phyloP scores from a whole-genome alignment of 2,329 filamentous ascomycete species.

The Pseudogymnoascus sp. region DNA sequence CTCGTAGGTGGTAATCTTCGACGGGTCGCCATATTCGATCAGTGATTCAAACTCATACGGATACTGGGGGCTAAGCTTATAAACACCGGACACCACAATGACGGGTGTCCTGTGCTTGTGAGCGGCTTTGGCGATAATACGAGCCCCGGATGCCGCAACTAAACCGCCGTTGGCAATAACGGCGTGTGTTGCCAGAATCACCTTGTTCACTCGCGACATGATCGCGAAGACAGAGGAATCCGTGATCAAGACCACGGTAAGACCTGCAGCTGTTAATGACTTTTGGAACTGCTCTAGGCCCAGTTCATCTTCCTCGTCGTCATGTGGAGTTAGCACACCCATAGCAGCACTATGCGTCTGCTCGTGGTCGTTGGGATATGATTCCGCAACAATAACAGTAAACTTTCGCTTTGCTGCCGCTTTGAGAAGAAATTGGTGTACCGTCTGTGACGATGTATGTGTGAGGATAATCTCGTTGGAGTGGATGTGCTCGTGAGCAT shows the following conservation, averaged over 20 bases:
- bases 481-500: conserved; percentile 86
- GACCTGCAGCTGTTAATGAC: conserved; percentile 66
- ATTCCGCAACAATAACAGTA: conserved; percentile 76
- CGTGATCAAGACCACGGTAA: conserved; percentile 74
- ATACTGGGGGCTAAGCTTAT: conserved; percentile 87
- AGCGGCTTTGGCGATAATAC: conserved; percentile 75
- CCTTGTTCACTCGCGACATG: conserved; percentile 93
- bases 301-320: conserved; percentile 31
- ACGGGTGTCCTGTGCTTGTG: conserved; percentile 76
- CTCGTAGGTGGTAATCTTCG: conserved; percentile 66
- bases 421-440: conserved; percentile 81
- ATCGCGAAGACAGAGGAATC: conserved; percentile 84
- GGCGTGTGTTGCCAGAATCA: conserved; percentile 79
- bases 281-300: conserved; percentile 55
- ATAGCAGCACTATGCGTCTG: conserved; percentile 54
- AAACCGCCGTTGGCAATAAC: conserved; percentile 84
- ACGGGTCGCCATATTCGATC: conserved; percentile 79
- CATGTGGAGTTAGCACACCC: conserved; percentile 36
- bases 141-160: conserved; percentile 75
- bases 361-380: conserved; percentile 59
- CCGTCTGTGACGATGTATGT: conserved; percentile 74
- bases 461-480: conserved; percentile 88
- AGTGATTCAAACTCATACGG: conserved; percentile 73
- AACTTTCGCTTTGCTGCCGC: conserved; percentile 87
- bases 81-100: conserved; percentile 81